Base-by-base conservation (phyloP, 257 asterid species). In the Anisodus tanguticus region DNA sequence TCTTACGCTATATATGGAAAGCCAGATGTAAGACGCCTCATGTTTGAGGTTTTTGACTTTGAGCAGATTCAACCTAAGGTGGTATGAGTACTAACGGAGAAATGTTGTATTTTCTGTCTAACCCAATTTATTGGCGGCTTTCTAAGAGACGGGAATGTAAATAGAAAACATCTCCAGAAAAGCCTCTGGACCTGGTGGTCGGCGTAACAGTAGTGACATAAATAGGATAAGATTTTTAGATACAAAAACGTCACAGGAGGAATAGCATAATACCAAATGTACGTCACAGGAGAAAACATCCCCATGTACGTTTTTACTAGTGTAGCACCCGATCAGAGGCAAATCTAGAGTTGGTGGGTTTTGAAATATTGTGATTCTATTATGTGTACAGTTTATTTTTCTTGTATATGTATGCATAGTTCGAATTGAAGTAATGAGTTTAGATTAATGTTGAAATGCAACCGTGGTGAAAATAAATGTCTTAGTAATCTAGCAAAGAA, bases 41-140 rank as follows among this genome's bases (percentile, higher is more conserved):
- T 95, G 99, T 95, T 95, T 82, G 98, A 97, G 93, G 91, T 97
- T 86, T 97, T 97, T 16, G 99, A 95, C 89, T 97, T 97, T 15
- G 98, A 97, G 89, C 98, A 95, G 84, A 88, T 85, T 81, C 99
- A 93, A 86, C 99, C 99, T 10, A 95, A 97, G 90, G 88, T 91
- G 0, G 84, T 90, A 3, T 76, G 81, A 76, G 5, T 53, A 7
- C 81, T 76, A 76, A 76, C 64, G 0, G 37, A 51, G 64, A 72
- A 47, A 76, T 26, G 12, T 8, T 53, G 15, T 49, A 26, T 13
- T 26, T 22, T 76, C 47, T 53, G 8, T 76, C 62, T 47, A 1
- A 3, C 60, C 5, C 60, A 74, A 49, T 49, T 49, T 22, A 0
- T 19, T 74, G 58, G 39, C 17, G 0, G 0, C 53, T 69, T 69